phyloP scores from a whole-genome alignment of 2,329 filamentous ascomycete species.

The Ambrosiella beaveri region DNA sequence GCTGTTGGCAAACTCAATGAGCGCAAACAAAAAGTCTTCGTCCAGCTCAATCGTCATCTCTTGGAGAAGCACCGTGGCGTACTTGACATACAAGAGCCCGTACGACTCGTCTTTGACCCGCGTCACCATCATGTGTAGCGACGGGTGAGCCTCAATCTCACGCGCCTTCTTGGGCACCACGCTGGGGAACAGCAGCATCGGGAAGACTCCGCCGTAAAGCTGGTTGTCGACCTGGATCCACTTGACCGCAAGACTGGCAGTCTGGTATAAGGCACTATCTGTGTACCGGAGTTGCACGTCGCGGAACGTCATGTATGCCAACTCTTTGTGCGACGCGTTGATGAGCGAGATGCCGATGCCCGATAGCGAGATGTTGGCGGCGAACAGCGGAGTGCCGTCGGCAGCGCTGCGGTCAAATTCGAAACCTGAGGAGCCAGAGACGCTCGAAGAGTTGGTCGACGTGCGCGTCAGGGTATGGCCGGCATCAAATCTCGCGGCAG shows the following conservation, averaged over 20 bases:
- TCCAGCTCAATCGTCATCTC: conserved; percentile 98
- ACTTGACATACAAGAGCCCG: conserved; percentile 95
- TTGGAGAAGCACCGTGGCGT: conserved; percentile 80
- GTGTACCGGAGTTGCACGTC: conserved; percentile 83
- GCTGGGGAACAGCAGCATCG: conserved; percentile 89
- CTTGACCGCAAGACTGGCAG: conserved; percentile 75
- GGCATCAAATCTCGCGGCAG: background rate
- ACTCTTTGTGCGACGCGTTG: conserved; percentile 77
- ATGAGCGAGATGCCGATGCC: conserved; percentile 87
- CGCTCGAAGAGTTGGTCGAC: background rate
- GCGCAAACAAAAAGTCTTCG: conserved; percentile 92
- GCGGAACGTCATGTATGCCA: conserved; percentile 84
- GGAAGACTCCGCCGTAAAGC: conserved; percentile 94
- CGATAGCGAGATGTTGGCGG: conserved; percentile 71
- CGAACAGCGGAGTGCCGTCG: conserved; percentile 54
- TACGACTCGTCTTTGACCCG: conserved; percentile 97
- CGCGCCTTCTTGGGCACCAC: conserved; percentile 94
- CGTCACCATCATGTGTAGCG: conserved; percentile 78
- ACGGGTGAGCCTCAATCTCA: conserved; percentile 91
- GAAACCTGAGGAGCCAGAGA: conserved; percentile 29
- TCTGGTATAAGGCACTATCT: conserved; percentile 89
- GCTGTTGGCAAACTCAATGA: conserved; percentile 90
- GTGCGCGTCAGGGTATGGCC: background rate
- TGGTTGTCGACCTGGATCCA: conserved; percentile 99
- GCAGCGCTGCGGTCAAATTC: conserved; percentile 55